phyloP scores from a whole-genome alignment of 2,329 filamentous ascomycete genomes.

The Helotiales sp. region DNA sequence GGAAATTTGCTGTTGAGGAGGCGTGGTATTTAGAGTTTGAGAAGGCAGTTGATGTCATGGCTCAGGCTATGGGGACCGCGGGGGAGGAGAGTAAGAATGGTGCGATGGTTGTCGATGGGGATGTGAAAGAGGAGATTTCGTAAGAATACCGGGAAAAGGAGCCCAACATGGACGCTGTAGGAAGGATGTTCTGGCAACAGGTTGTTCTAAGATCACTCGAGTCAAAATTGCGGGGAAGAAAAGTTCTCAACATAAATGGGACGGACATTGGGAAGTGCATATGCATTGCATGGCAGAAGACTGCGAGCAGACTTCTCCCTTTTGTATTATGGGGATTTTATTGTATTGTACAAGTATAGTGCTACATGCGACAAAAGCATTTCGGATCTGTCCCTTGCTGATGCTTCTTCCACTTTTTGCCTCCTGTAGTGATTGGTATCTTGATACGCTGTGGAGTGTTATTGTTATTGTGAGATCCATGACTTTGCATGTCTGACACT shows the following conservation, averaged over 20 bases:
- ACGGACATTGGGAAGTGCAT: not conserved
- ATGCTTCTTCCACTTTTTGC: not conserved
- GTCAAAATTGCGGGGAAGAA: not conserved
- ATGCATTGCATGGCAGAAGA: not conserved
- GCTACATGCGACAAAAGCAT: not conserved
- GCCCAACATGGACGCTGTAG: no score
- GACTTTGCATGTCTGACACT: not conserved
- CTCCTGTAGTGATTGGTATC: not conserved
- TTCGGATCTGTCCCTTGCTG: not conserved
- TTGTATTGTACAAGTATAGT: not conserved
- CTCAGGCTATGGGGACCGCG: not conserved
- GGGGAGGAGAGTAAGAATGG: not conserved
- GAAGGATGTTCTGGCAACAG: no score
- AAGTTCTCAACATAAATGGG: not conserved
- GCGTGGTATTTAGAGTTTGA: conserved; percentile 50
- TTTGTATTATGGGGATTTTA: not conserved
- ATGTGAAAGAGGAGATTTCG: conserved; percentile 1
- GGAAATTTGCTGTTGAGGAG: conserved; percentile 85
- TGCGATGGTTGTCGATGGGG: conserved; percentile 4
- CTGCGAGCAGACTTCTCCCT: not conserved
- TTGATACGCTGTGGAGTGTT: not conserved
- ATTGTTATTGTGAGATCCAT: conserved; percentile 1
- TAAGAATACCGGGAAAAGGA: not conserved
- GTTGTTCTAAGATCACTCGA: no score
- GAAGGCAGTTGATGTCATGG: conserved; percentile 27